phyloP scores from a whole-genome alignment of 352 stramenopile genomes.

The Phytophthora sojae region DNA sequence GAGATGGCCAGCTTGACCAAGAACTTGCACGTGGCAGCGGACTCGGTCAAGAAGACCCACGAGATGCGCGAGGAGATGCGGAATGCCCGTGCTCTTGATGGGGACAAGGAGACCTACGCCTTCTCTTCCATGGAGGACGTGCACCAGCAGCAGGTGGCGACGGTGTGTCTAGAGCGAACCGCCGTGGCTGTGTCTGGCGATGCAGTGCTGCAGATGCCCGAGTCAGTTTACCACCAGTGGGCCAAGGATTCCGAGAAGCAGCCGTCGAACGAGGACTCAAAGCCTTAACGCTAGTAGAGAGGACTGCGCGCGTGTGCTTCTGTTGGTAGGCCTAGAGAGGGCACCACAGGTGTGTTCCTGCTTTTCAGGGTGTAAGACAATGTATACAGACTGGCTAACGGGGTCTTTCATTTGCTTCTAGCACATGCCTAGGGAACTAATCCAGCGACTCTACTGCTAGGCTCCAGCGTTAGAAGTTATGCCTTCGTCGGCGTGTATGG shows the following conservation, averaged over 20 bases:
- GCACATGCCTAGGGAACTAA: not conserved
- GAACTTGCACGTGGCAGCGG: constrained; percentile 61
- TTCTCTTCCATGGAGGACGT: constrained; percentile 81
- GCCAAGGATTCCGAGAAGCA: constrained; percentile 32
- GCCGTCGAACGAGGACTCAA: constrained; percentile 1
- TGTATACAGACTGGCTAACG: not conserved
- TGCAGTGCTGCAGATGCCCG: constrained; percentile 71
- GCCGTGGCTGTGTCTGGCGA: constrained; percentile 77
- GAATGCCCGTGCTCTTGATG: constrained; percentile 22
- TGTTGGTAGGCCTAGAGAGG: too few relatives aligned
- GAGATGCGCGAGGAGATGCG: constrained; percentile 57
- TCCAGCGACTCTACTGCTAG: too few relatives aligned
- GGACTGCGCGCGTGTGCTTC: too few relatives aligned
- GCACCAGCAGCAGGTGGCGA: constrained; percentile 61
- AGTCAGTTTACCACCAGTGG: constrained; percentile 80
- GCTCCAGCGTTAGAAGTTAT: constrained; percentile 1
- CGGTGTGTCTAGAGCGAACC: constrained; percentile 74
- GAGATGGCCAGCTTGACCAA: constrained; percentile 65
- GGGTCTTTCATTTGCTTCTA: not conserved
- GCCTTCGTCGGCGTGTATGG: constrained; percentile 30
- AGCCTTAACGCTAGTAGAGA: not conserved
- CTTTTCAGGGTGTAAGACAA: too few relatives aligned
- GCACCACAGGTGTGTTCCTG: too few relatives aligned
- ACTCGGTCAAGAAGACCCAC: constrained; percentile 72
- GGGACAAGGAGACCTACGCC: constrained; percentile 46